Percentiles rank a stretch among this genome's conserved stretches.
Evolutionary conservation across 768 basidiomycete genomes (phyloP).

Genomic region (Crucibulum laeve): DNA sequence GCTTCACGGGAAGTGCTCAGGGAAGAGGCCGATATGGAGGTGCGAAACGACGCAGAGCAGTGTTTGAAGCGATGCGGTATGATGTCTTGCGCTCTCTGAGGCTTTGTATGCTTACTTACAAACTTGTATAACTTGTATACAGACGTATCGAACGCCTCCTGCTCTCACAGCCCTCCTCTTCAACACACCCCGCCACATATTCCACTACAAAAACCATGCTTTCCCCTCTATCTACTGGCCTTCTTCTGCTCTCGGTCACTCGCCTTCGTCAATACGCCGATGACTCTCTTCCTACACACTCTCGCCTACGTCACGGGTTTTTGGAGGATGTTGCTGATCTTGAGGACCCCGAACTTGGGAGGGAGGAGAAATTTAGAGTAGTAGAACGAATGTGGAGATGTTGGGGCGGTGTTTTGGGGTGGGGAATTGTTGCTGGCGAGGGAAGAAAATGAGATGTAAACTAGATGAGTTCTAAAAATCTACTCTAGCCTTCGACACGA

Average conservation of each 20-base stretch:
- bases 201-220: slow-evolving; percentile 19
- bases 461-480: no score
- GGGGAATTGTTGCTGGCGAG: slow-evolving; percentile 22
- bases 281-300: slow-evolving; percentile 48
- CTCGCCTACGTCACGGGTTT: slow-evolving; percentile 71
- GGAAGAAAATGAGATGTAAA: background rate
- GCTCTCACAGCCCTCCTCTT: slow-evolving; percentile 35
- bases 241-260: slow-evolving; percentile 67
- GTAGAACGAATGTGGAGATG: slow-evolving; percentile 87
- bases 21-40: slow-evolving; percentile 58
- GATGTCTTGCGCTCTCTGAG: slow-evolving; percentile 2
- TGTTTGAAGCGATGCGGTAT: slow-evolving; percentile 72
- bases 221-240: slow-evolving; percentile 63
- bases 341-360: slow-evolving; percentile 66
- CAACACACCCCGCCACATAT: slow-evolving; percentile 7
- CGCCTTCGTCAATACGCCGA: slow-evolving; percentile 65
- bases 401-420: slow-evolving; percentile 72
- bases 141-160: slow-evolving; percentile 71
- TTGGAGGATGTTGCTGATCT: slow-evolving; percentile 81
- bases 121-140: background rate
- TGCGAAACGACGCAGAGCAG: slow-evolving; percentile 41
- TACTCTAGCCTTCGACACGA: no score
- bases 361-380: slow-evolving; percentile 71
- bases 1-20: slow-evolving; percentile 45
- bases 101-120: background rate